Evolutionary conservation across 1,284 basidiomycete species (phyloP).

Genomic region (Puccinia coronata): DNA sequence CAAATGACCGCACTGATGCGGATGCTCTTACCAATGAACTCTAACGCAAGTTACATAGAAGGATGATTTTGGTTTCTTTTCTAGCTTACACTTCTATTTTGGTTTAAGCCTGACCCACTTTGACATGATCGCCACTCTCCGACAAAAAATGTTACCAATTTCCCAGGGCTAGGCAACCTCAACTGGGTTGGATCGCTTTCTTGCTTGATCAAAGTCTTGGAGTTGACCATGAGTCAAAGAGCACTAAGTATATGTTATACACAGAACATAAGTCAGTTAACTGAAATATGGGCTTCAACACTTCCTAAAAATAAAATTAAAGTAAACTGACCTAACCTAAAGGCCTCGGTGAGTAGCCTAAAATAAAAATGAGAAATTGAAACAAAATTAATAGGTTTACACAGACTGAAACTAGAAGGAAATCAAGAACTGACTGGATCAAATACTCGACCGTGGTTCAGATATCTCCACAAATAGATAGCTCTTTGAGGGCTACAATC

Average conservation of each 20-base stretch:
- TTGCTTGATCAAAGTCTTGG: constrained; percentile 98
- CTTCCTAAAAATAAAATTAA: too few relatives aligned
- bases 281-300: too few relatives aligned
- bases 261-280: too few relatives aligned
- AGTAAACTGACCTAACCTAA: constrained; percentile 79
- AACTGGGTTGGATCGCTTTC: constrained; percentile 99
- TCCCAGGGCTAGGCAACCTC: constrained; percentile 92
- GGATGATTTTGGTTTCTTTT: constrained; percentile 50
- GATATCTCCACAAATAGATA: constrained; percentile 96
- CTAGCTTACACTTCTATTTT: constrained; percentile 78
- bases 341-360: constrained; percentile 93
- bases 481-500: too few relatives aligned
- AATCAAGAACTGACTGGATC: too few relatives aligned
- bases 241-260: background rate
- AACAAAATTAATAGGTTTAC: too few relatives aligned
- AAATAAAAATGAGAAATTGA: too few relatives aligned
- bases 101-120: too few relatives aligned
- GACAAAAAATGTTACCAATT: constrained; percentile 92
- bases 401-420: too few relatives aligned
- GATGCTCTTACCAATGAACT: too few relatives aligned
- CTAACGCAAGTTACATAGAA: background rate
- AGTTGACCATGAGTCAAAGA: constrained; percentile 55
- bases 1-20: too few relatives aligned
- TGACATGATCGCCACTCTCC: constrained; percentile 95
- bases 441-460: too few relatives aligned